A percentile compares a stretch with the other conserved stretches of the same genome.
Evolutionary conservation across 192 early-diverging fungal species (phyloP).

Genomic region (Podila epigama): DNA sequence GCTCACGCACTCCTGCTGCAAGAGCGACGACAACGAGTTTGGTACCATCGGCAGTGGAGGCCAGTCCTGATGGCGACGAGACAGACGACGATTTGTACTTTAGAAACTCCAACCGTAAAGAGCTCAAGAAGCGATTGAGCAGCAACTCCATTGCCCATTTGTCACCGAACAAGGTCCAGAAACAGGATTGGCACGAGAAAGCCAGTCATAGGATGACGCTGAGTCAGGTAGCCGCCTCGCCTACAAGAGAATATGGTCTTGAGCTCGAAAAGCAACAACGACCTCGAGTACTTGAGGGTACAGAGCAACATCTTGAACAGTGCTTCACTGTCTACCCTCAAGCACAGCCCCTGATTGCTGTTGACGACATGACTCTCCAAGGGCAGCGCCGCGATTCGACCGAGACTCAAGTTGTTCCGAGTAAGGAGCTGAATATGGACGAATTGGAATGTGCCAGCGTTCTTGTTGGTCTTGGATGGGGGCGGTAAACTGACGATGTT

Average conservation of each 20-base stretch:
- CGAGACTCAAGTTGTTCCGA: too few species aligned
- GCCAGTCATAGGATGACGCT: constrained; percentile 3
- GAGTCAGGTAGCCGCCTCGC: constrained; percentile 14
- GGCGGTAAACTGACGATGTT: constrained; percentile 2
- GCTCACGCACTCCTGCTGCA: not conserved
- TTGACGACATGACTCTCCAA: too few species aligned
- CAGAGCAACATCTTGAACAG: not conserved
- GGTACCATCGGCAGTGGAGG: not conserved
- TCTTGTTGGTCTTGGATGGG: constrained; percentile 41
- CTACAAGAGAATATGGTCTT: constrained; percentile 20
- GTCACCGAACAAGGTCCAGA: not conserved
- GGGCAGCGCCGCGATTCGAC: too few species aligned
- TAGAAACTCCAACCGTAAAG: not conserved
- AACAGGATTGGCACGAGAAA: constrained; percentile 1
- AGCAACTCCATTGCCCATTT: not conserved
- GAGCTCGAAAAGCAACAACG: constrained; percentile 10
- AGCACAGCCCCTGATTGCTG: not conserved
- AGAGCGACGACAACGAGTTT: not conserved
- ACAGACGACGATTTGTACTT: constrained; percentile 43
- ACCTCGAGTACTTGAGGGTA: not conserved
- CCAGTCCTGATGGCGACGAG: constrained; percentile 30
- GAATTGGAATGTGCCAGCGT: constrained; percentile 44
- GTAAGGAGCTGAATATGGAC: constrained; percentile 34
- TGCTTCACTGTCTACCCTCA: not conserved
- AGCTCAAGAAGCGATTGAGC: constrained; percentile 12